These are phyloP conservation scores for Saccharomyces paradoxus DNA, from an alignment of 805 yeast species.

Conservation along the genomic window DNA sequence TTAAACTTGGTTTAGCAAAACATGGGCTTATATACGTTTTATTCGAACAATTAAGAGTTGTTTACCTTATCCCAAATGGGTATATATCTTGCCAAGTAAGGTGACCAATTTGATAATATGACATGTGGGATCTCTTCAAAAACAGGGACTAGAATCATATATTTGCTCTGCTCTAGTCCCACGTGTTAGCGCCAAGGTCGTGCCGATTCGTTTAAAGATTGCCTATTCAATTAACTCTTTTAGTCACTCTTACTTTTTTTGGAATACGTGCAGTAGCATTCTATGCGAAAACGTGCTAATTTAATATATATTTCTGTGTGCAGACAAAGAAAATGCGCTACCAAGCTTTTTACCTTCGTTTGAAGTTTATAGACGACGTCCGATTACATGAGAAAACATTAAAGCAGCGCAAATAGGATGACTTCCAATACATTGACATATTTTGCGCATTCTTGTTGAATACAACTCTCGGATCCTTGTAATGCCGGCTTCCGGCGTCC, in stretches of 20 bases:
- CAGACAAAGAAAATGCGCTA: not conserved
- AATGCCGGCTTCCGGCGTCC: not conserved
- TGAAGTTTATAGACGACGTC: no score
- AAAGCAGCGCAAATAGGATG: not conserved
- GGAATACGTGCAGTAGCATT: not conserved
- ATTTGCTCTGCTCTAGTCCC: not conserved
- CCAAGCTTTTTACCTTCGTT: not conserved
- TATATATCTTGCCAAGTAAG: not conserved
- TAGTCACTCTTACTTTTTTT: not conserved
- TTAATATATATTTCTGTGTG: not conserved
- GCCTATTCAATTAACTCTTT: not conserved
- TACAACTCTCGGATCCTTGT: not conserved
- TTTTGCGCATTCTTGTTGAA: not conserved
- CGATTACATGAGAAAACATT: no score
- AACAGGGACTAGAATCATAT: not conserved
- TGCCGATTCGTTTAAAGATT: not conserved
- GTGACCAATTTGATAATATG: not conserved
- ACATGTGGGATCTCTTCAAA: not conserved
- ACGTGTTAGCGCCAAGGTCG: not conserved
- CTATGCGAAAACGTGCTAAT: not conserved
- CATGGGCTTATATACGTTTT: not conserved
- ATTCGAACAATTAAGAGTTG: not conserved
- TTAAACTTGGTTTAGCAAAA: not conserved
- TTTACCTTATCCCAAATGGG: not conserved
- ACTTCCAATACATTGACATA: not conserved